phyloP scores from a whole-genome alignment of 768 basidiomycete species.

The Pleurotus pulmonarius region DNA sequence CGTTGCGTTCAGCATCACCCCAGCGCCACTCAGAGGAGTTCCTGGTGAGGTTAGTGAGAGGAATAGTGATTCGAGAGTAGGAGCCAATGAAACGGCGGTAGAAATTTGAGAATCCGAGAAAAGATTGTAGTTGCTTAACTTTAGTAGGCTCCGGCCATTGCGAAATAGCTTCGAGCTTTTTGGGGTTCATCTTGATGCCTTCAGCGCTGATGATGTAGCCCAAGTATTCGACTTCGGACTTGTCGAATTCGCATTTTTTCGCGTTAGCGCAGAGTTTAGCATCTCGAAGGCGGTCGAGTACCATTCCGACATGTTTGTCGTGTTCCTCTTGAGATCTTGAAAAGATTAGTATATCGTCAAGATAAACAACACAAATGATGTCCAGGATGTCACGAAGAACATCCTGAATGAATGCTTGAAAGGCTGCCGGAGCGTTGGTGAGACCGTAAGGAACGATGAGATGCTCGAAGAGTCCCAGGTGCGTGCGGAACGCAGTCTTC shows the following conservation, averaged over 20 bases:
- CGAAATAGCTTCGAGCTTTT: conserved; percentile 24
- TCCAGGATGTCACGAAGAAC: too few relatives aligned
- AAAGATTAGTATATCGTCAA: too few relatives aligned
- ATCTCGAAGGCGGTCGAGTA: too few relatives aligned
- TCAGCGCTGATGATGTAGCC: conserved; percentile 16
- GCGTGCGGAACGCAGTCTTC: too few relatives aligned
- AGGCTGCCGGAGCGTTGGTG: too few relatives aligned
- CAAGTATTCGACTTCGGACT: conserved; percentile 22
- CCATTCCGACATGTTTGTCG: conserved; percentile 13
- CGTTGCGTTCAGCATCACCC: conserved; percentile 2
- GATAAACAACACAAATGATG: too few relatives aligned
- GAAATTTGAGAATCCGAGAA: conserved; percentile 35
- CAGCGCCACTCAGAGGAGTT: conserved; percentile 19
- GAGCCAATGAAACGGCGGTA: conserved; percentile 30
- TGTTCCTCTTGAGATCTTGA: too few relatives aligned
- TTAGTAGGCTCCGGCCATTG: conserved; percentile 23
- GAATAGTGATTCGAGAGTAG: conserved; percentile 26
- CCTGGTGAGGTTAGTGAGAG: conserved; percentile 23
- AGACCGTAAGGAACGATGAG: too few relatives aligned
- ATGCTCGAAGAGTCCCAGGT: too few relatives aligned
- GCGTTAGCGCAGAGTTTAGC: too few relatives aligned
- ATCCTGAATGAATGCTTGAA: too few relatives aligned
- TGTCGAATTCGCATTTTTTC: conserved; percentile 22
- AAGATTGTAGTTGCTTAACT: conserved; percentile 23
- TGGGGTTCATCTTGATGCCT: conserved; percentile 25